phyloP scores from a whole-genome alignment of 768 basidiomycete genomes.

The Gloeopeniophorella convolvens region DNA sequence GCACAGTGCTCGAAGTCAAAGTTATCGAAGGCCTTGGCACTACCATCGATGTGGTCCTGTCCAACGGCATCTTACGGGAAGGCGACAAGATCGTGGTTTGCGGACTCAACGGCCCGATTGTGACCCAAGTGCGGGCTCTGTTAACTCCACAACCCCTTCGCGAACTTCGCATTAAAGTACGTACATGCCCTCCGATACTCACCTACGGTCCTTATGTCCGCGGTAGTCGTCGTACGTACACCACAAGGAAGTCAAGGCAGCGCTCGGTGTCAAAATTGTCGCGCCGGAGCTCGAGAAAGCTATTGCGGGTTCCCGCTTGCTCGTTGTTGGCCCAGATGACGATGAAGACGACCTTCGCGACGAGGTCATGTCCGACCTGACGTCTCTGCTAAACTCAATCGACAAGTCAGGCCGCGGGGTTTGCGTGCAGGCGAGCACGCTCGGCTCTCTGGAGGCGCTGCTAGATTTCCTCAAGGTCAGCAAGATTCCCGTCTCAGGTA shows the following conservation, averaged over 20 bases:
- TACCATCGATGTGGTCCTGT: slow-evolving; percentile 93
- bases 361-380: slow-evolving; percentile 95
- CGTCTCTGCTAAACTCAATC: slow-evolving; percentile 79
- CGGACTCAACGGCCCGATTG: slow-evolving; percentile 94
- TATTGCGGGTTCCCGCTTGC: slow-evolving; percentile 90
- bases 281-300: slow-evolving; percentile 97
- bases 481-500: slow-evolving; percentile 96
- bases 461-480: slow-evolving; percentile 91
- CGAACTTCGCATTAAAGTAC: slow-evolving; percentile 90
- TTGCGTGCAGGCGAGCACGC: slow-evolving; percentile 94
- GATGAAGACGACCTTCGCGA: slow-evolving; percentile 94
- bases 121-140: slow-evolving; percentile 89
- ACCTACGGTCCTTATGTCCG: slow-evolving; percentile 3
- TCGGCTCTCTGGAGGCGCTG: slow-evolving; percentile 94
- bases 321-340: slow-evolving; percentile 91
- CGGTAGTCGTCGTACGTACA: slow-evolving; percentile 89
- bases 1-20: slow-evolving; percentile 98
- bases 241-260: slow-evolving; percentile 95
- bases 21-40: slow-evolving; percentile 97
- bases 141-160: slow-evolving; percentile 95
- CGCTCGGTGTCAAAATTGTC: slow-evolving; percentile 91
- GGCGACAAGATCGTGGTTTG: slow-evolving; percentile 94
- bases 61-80: slow-evolving; percentile 88
- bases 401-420: slow-evolving; percentile 96
- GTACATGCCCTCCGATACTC: slow-evolving; percentile 17